These are phyloP conservation scores for Tolypocladium endophyticum DNA, from an alignment of 2,329 filamentous ascomycete genomes.

Conservation along the genomic window DNA sequence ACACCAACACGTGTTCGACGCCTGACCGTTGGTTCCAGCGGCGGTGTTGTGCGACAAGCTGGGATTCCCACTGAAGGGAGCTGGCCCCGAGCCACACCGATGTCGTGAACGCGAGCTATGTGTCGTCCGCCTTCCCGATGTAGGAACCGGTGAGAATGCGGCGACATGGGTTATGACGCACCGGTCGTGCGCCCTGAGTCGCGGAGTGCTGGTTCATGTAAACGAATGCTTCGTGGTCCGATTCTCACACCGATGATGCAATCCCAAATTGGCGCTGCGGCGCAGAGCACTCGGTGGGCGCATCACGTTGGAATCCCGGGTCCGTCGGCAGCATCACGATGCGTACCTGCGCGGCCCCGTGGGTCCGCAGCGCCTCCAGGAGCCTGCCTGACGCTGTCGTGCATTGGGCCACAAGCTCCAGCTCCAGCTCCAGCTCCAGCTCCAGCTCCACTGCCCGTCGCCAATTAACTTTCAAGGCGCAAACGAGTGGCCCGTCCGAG, in stretches of 20 bases:
- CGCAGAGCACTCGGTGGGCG: not conserved
- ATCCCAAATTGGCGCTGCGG: no score
- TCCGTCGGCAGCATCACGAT: slow-evolving; percentile 6
- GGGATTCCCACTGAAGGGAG: not conserved
- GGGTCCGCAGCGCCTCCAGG: not conserved
- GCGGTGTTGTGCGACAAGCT: not conserved
- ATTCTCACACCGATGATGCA: not conserved
- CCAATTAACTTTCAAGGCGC: not conserved
- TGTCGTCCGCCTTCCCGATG: slow-evolving; percentile 15
- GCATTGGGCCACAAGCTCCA: not conserved
- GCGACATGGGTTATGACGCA: slow-evolving; percentile 7
- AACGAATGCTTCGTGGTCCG: not conserved
- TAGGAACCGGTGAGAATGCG: slow-evolving; percentile 20
- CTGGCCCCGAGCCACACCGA: not conserved
- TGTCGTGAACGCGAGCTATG: not conserved
- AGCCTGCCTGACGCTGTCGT: not conserved
- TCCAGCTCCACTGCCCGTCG: not conserved
- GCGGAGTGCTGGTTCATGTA: not conserved
- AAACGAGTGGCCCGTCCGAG: not conserved
- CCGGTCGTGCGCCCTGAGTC: not conserved
- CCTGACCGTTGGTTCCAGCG: not conserved
- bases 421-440: not conserved
- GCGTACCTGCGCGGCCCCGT: not conserved
- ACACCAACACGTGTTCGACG: not conserved
- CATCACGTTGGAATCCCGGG: not conserved